phyloP scores from a whole-genome alignment of 202 grass and related monocot genomes.

The Bolboschoenoplectus hybrid region DNA sequence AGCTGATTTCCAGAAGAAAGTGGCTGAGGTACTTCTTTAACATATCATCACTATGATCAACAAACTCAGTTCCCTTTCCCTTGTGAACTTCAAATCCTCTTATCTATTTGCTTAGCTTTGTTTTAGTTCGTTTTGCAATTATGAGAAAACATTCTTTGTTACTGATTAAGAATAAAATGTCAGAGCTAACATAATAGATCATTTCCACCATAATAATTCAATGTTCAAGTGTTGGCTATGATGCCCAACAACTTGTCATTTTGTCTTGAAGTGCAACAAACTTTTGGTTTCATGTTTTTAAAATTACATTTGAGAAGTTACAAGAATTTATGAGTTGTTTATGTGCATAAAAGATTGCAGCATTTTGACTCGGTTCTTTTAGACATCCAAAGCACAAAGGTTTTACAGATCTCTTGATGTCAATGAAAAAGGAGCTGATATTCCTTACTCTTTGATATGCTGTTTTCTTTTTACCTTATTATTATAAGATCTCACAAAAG shows the following conservation, averaged over 20 bases:
- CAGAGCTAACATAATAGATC: not conserved
- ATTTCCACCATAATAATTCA: not conserved
- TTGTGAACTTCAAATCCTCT: not conserved
- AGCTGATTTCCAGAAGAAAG: constrained; percentile 73
- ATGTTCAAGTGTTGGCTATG: not conserved
- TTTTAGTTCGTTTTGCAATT: not conserved
- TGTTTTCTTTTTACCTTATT: not conserved
- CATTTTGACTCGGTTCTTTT: constrained; percentile 20
- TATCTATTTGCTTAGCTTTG: constrained; percentile 13
- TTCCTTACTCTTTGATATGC: not conserved
- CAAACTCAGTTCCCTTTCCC: not conserved
- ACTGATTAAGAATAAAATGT: not conserved
- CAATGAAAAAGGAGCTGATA: not conserved
- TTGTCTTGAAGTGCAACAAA: not conserved
- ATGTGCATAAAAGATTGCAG: not conserved
- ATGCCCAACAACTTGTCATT: not conserved
- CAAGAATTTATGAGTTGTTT: not conserved
- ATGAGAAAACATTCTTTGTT: not conserved
- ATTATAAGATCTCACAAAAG: not conserved
- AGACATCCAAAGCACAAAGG: not conserved
- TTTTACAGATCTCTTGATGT: constrained; percentile 11
- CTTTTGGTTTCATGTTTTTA: not conserved
- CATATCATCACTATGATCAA: not conserved
- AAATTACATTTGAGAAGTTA: not conserved
- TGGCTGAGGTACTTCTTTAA: constrained; percentile 59